Conservation (phyloP, 1,284 basidiomycete genomes). For the Meira miltonrushii region DNA sequence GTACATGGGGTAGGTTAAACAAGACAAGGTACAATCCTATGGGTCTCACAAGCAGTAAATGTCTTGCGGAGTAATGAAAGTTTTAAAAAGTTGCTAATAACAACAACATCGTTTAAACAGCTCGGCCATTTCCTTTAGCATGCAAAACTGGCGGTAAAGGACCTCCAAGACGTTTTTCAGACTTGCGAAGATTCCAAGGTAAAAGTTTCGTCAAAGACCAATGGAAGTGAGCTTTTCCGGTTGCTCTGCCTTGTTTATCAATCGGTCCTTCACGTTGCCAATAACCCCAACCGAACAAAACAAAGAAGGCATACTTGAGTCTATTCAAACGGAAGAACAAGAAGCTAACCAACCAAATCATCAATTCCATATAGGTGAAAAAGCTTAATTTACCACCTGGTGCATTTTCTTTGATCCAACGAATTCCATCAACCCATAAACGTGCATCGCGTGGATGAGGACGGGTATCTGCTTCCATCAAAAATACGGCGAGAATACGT, state of each 20-base stretch:
- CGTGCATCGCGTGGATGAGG: slow-evolving; percentile 62
- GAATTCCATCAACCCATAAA: slow-evolving; percentile 63
- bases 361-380: slow-evolving; percentile 64
- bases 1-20: no score
- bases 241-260: slow-evolving; percentile 25
- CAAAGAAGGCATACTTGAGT: slow-evolving; percentile 43
- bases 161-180: background rate
- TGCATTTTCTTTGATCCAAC: slow-evolving; percentile 59
- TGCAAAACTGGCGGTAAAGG: background rate
- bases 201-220: slow-evolving; percentile 28
- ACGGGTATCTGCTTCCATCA: slow-evolving; percentile 59
- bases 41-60: no score
- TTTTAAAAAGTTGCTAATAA: no score
- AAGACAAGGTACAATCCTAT: no score
- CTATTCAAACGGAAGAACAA: slow-evolving; percentile 30
- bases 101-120: no score
- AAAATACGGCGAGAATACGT: slow-evolving; percentile 61
- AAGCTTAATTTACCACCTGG: slow-evolving; percentile 61
- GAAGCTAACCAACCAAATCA: slow-evolving; percentile 45
- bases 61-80: no score
- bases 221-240: slow-evolving; percentile 30
- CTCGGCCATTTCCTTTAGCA: no score
- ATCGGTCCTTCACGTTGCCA: slow-evolving; percentile 30
- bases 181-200: background rate
- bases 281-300: slow-evolving; percentile 43